Conservation (phyloP, 352 stramenopile genomes). For the Phytophthora sp. region DNA sequence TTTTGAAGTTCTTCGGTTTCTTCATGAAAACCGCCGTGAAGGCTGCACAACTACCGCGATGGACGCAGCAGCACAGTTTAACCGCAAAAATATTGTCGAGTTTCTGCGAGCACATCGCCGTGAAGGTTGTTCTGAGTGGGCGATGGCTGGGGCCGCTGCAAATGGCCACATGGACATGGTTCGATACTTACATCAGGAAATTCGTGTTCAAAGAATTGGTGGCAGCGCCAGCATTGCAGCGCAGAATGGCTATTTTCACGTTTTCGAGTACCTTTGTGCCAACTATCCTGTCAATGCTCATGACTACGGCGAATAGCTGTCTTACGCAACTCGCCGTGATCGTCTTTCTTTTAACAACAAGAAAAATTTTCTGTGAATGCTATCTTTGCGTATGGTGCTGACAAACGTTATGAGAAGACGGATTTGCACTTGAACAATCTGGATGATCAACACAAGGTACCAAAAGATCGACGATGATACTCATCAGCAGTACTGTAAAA, state of each 20-base stretch:
- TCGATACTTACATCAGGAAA: slow-evolving; percentile 16
- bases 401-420: too few relatives aligned
- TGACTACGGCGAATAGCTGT: slow-evolving; percentile 12
- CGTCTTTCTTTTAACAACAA: not conserved
- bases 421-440: too few relatives aligned
- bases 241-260: slow-evolving; percentile 17
- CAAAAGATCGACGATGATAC: too few relatives aligned
- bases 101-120: slow-evolving; percentile 9
- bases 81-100: slow-evolving; percentile 16
- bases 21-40: slow-evolving; percentile 17
- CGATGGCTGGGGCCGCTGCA: slow-evolving; percentile 15
- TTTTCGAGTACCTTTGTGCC: slow-evolving; percentile 21
- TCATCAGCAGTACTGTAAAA: too few relatives aligned
- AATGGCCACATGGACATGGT: slow-evolving; percentile 23
- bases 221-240: slow-evolving; percentile 18
- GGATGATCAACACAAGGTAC: too few relatives aligned
- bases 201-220: slow-evolving; percentile 17
- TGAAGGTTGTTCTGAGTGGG: slow-evolving; percentile 25
- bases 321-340: too few relatives aligned
- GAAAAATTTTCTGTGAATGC: not conserved
- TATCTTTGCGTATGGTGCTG: too few relatives aligned
- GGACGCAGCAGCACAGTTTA: slow-evolving; percentile 20
- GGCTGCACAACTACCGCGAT: slow-evolving; percentile 20
- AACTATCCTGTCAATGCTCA: slow-evolving; percentile 16
- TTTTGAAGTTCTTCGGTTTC: slow-evolving; percentile 14